Percentiles rank a stretch among this genome's conserved stretches.
Evolutionary conservation across 116 monocot genomes (phyloP).

Genomic region (Iris pallida): DNA sequence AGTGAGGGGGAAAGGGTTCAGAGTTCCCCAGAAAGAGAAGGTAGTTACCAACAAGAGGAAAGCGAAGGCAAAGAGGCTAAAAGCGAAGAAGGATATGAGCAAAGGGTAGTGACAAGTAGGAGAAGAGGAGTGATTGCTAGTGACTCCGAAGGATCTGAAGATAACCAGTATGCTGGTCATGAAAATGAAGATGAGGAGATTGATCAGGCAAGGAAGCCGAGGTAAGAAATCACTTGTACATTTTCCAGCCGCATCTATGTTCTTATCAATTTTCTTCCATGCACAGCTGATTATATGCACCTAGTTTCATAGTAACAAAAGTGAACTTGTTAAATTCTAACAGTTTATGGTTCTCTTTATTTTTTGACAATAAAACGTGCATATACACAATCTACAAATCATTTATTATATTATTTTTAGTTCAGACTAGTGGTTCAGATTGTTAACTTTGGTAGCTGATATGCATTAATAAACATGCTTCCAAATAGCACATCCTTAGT

Average conservation of each 20-base stretch:
- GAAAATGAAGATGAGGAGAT: slow-evolving; percentile 57
- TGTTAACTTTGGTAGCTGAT: background rate
- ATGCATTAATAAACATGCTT: background rate
- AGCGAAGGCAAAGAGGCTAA: slow-evolving; percentile 71
- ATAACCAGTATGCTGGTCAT: slow-evolving; percentile 42
- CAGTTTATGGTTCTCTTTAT: background rate
- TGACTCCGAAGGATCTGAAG: slow-evolving; percentile 81
- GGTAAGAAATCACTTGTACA: slow-evolving; percentile 27
- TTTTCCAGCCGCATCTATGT: background rate
- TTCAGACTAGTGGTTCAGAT: too few species aligned
- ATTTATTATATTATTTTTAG: too few species aligned
- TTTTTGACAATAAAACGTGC: too few species aligned
- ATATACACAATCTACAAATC: too few species aligned
- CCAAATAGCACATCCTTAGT: background rate
- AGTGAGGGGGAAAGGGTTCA: slow-evolving; percentile 79
- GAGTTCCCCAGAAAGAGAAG: slow-evolving; percentile 67
- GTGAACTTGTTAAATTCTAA: slow-evolving; percentile 1
- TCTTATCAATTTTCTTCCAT: background rate
- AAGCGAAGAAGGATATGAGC: slow-evolving; percentile 78
- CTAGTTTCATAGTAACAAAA: background rate
- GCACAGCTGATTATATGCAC: background rate
- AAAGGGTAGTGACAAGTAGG: slow-evolving; percentile 67
- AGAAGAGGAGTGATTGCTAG: slow-evolving; percentile 69
- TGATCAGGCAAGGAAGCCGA: slow-evolving; percentile 40
- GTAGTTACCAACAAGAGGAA: slow-evolving; percentile 50